A percentile compares a stretch with the other conserved stretches of the same genome.
phyloP scores from a whole-genome alignment of 345 rosid species.

The Salix caprea region DNA sequence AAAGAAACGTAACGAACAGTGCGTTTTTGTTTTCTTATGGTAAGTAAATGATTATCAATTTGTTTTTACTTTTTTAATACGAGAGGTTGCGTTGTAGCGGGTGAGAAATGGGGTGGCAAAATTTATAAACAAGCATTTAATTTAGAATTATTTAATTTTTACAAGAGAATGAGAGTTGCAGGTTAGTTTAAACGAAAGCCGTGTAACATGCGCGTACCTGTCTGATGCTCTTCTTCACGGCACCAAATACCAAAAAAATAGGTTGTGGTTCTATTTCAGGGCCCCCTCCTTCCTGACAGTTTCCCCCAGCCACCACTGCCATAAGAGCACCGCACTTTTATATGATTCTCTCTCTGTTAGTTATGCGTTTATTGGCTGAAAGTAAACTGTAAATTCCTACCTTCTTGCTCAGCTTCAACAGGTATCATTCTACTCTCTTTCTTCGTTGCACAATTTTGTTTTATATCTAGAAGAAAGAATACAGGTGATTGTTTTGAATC shows the following conservation, averaged over 20 bases:
- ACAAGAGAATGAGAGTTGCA: too few relatives aligned
- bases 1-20: too few relatives aligned
- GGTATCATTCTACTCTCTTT: neutral
- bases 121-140: too few relatives aligned
- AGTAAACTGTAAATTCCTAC: neutral
- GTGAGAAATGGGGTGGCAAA: too few relatives aligned
- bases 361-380: neutral
- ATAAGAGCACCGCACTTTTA: neutral
- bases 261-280: too few relatives aligned
- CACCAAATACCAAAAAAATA: too few relatives aligned
- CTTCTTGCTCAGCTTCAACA: neutral
- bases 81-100: too few relatives aligned
- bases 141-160: too few relatives aligned
- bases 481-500: neutral
- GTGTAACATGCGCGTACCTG: conserved; percentile 23
- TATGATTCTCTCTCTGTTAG: neutral
- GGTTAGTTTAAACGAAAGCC: neutral
- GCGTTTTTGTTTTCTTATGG: too few relatives aligned
- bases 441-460: neutral
- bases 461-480: too few relatives aligned
- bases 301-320: neutral
- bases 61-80: too few relatives aligned
- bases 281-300: neutral
- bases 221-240: neutral
- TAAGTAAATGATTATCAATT: too few relatives aligned